phyloP scores from a whole-genome alignment of 345 rosid genomes.

The Crucihimalaya himalaica region DNA sequence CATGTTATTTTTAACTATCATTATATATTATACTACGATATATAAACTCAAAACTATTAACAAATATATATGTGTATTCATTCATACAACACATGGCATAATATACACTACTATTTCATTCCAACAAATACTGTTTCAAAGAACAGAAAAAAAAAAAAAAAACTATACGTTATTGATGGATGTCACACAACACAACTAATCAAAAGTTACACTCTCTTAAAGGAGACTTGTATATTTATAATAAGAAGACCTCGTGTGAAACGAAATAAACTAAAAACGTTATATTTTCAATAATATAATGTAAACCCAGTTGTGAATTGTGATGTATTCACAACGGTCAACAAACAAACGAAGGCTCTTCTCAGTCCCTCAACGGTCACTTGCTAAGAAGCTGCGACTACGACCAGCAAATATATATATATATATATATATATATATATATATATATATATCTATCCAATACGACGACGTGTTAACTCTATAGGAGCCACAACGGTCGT shows the following conservation, averaged over 20 bases:
- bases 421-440: too few species aligned
- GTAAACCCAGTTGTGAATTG: neutral
- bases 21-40: neutral
- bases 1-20: neutral
- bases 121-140: neutral
- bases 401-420: slow-evolving; percentile 23
- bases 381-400: slow-evolving; percentile 37
- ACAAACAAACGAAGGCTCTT: slow-evolving; percentile 29
- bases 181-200: neutral
- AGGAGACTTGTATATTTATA: slow-evolving; percentile 5
- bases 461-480: neutral
- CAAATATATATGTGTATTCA: too few species aligned
- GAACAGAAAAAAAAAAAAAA: neutral
- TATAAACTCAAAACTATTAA: too few species aligned
- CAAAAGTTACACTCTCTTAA: neutral
- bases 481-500: slow-evolving; percentile 23
- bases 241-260: slow-evolving; percentile 33
- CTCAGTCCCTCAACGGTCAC: slow-evolving; percentile 37
- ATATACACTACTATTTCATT: neutral
- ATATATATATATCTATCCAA: slow-evolving; percentile 20
- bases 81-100: neutral
- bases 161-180: slow-evolving; percentile 14
- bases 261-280: neutral
- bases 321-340: slow-evolving; percentile 25
- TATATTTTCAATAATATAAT: neutral